Conservation (phyloP, 169 alveolate genomes). For the Plasmodium gonderi region DNA sequence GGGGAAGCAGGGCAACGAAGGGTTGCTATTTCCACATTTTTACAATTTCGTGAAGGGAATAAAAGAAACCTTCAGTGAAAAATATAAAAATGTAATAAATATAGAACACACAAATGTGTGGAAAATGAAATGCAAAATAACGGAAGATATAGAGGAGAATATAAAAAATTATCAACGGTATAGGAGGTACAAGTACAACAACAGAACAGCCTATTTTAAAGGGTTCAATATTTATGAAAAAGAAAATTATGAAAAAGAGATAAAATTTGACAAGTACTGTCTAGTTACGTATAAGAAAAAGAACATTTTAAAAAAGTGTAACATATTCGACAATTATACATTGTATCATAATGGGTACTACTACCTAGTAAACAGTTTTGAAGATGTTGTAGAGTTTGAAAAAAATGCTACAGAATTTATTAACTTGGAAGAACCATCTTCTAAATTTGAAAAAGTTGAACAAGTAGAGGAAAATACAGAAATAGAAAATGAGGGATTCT, state of each 20-base stretch:
- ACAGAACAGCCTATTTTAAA: slow-evolving; percentile 49
- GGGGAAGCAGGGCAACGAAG: background rate
- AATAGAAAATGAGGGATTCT: slow-evolving; percentile 68
- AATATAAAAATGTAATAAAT: slow-evolving; percentile 44
- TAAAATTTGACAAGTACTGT: slow-evolving; percentile 52
- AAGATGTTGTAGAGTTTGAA: slow-evolving; percentile 39
- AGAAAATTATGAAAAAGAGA: slow-evolving; percentile 63
- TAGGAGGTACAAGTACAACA: slow-evolving; percentile 53
- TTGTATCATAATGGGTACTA: slow-evolving; percentile 18
- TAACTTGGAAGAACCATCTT: slow-evolving; percentile 20
- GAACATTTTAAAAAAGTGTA: slow-evolving; percentile 38
- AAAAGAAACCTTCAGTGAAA: slow-evolving; percentile 8
- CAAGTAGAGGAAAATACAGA: background rate
- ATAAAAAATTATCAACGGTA: slow-evolving; percentile 38
- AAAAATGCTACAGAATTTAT: slow-evolving; percentile 20
- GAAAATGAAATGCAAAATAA: slow-evolving; percentile 58
- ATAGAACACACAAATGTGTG: slow-evolving; percentile 41
- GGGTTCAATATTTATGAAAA: slow-evolving; percentile 67
- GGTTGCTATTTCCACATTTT: background rate
- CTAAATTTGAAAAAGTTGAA: slow-evolving; percentile 32
- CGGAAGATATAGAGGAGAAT: slow-evolving; percentile 25
- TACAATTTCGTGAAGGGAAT: slow-evolving; percentile 1
- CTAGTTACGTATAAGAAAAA: slow-evolving; percentile 65
- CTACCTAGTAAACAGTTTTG: slow-evolving; percentile 31
- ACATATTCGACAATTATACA: slow-evolving; percentile 50